These are phyloP conservation scores for Chlamydomonas asymmetrica DNA, from an alignment of 139 green algal species.

Conservation along the genomic window DNA sequence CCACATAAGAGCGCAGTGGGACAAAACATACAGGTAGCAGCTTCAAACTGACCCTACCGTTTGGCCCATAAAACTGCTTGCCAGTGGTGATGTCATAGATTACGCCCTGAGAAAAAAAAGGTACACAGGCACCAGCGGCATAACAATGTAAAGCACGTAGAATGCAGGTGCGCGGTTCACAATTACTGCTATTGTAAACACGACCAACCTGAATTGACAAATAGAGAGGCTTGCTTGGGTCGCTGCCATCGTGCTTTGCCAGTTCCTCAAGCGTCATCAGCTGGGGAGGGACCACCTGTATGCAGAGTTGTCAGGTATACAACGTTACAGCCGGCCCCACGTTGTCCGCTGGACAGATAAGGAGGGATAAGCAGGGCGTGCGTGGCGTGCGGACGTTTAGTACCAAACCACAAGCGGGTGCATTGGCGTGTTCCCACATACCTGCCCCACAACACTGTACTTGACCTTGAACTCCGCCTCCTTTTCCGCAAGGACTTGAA, in stretches of 20 bases:
- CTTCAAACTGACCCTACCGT: constrained; percentile 42
- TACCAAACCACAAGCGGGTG: no score
- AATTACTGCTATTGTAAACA: no score
- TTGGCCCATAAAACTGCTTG: constrained; percentile 78
- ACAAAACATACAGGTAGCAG: background rate
- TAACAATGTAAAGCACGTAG: no score
- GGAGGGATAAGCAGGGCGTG: no score
- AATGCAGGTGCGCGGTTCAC: no score
- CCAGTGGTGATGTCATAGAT: constrained; percentile 80
- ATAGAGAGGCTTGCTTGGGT: constrained; percentile 62
- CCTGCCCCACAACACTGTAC: constrained; percentile 63
- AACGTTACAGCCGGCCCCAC: no score
- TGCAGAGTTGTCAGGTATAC: no score
- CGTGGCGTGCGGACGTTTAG: no score
- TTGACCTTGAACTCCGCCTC: constrained; percentile 52
- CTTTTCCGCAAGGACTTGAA: constrained; percentile 52
- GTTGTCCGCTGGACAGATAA: no score
- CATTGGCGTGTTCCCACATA: constrained; percentile 10
- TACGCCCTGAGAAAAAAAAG: constrained; percentile 37
- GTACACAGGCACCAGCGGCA: background rate
- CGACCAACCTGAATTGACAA: constrained; percentile 75
- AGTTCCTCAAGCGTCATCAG: constrained; percentile 69
- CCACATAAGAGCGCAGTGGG: no score
- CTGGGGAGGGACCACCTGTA: constrained; percentile 64
- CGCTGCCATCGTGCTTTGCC: constrained; percentile 56